phyloP scores from a whole-genome alignment of 2,329 filamentous ascomycete genomes.

The Tolypocladium cylindrosporum region DNA sequence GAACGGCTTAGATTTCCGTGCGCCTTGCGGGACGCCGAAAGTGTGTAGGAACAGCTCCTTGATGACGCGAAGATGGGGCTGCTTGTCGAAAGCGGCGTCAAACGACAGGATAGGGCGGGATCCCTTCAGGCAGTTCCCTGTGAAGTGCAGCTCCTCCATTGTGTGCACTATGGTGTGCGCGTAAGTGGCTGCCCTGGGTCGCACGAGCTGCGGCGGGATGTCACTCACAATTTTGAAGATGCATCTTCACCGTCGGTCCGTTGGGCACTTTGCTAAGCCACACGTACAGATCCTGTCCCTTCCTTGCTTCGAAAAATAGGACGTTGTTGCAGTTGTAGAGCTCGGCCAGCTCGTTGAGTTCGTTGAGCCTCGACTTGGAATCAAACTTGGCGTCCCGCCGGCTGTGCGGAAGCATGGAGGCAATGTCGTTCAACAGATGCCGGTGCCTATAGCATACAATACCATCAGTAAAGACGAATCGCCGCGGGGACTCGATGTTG shows the following conservation, averaged over 20 bases:
- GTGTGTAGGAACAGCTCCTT: slow-evolving; percentile 85
- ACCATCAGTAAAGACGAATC: slow-evolving; percentile 1
- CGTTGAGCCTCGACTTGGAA: slow-evolving; percentile 79
- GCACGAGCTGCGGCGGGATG: not conserved
- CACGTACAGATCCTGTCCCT: slow-evolving; percentile 87
- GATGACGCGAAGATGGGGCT: slow-evolving; percentile 71
- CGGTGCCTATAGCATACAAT: slow-evolving; percentile 55
- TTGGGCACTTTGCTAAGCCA: slow-evolving; percentile 88
- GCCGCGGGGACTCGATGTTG: not conserved
- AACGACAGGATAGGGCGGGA: slow-evolving; percentile 87
- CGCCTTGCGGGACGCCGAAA: slow-evolving; percentile 84
- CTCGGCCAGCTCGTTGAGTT: slow-evolving; percentile 66
- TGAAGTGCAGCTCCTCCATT: slow-evolving; percentile 94
- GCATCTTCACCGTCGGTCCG: slow-evolving; percentile 52
- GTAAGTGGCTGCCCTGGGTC: slow-evolving; percentile 11
- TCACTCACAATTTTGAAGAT: slow-evolving; percentile 62
- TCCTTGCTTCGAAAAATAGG: slow-evolving; percentile 90
- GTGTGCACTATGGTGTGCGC: slow-evolving; percentile 61
- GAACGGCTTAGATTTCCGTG: slow-evolving; percentile 89
- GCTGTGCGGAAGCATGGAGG: slow-evolving; percentile 79
- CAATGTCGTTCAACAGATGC: slow-evolving; percentile 83
- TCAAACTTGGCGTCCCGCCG: slow-evolving; percentile 96
- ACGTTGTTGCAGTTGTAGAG: slow-evolving; percentile 92
- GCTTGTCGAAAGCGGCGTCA: slow-evolving; percentile 73
- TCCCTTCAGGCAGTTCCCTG: slow-evolving; percentile 92